Evolutionary conservation across 768 basidiomycete species (phyloP).

Genomic region (Tulasnella calospora): DNA sequence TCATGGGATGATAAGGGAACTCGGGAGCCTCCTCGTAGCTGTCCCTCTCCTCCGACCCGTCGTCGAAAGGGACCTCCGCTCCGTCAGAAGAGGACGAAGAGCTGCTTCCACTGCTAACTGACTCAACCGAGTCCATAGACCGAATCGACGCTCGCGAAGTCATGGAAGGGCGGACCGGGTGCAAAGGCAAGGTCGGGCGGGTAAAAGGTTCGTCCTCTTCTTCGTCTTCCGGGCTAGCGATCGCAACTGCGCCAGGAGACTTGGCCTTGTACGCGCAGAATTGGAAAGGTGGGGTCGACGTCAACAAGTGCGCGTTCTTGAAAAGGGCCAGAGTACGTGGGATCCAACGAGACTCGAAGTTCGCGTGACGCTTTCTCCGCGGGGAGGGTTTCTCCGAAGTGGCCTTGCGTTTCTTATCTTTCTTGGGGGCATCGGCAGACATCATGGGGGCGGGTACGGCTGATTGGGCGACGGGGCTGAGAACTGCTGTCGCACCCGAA

Average conservation of each 20-base stretch:
- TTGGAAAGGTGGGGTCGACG: conserved; percentile 25
- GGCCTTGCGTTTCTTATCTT: conserved; percentile 23
- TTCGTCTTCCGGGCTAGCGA: background rate
- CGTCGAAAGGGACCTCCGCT: background rate
- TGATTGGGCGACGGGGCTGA: background rate
- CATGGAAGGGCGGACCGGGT: conserved; percentile 14
- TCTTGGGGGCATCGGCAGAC: background rate
- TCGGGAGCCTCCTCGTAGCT: conserved; percentile 22
- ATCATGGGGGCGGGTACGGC: background rate
- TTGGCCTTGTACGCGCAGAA: conserved; percentile 18
- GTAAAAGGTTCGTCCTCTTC: conserved; percentile 18
- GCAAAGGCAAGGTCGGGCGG: conserved; percentile 15
- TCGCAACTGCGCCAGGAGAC: background rate
- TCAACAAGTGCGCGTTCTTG: conserved; percentile 24
- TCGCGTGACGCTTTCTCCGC: conserved; percentile 21
- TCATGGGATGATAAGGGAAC: conserved; percentile 23
- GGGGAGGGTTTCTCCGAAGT: conserved; percentile 22
- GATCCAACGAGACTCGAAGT: conserved; percentile 23
- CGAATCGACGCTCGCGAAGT: background rate
- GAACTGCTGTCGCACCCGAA: background rate
- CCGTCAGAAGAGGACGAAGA: background rate
- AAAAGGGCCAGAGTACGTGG: conserved; percentile 23
- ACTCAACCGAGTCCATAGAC: conserved; percentile 1
- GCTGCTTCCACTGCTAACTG: background rate
- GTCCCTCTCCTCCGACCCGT: conserved; percentile 20